Percentiles rank a stretch among this genome's conserved stretches.
phyloP scores from a whole-genome alignment of 306 rosid species.

The Morella rubra region DNA sequence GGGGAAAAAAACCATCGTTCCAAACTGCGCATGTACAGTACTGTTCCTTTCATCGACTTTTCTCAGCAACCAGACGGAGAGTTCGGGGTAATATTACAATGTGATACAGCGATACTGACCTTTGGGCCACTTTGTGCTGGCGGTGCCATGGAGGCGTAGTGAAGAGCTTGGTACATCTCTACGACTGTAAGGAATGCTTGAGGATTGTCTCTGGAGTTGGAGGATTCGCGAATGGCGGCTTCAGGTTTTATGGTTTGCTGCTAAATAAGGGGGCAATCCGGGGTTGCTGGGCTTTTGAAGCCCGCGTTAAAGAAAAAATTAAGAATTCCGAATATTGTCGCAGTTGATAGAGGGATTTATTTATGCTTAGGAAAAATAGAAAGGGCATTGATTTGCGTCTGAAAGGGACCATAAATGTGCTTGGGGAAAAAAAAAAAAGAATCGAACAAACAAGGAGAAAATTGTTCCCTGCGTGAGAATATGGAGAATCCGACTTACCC shows the following conservation, averaged over 20 bases:
- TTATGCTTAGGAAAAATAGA: too few relatives aligned
- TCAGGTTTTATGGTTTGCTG: neutral
- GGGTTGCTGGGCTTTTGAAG: neutral
- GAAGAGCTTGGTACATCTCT: slow-evolving; percentile 44
- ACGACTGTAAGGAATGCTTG: neutral
- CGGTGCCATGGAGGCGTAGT: slow-evolving; percentile 32
- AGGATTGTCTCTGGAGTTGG: neutral
- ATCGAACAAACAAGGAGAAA: too few relatives aligned
- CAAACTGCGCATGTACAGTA: neutral
- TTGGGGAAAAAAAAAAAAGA: too few relatives aligned
- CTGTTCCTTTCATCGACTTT: neutral
- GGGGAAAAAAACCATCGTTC: neutral
- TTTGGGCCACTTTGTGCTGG: slow-evolving; percentile 25
- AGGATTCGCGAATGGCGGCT: neutral
- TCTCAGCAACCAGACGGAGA: neutral
- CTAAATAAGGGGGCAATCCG: too few relatives aligned
- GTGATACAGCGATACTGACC: slow-evolving; percentile 20
- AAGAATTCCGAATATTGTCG: neutral
- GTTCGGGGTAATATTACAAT: neutral
- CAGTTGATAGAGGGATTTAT: too few relatives aligned
- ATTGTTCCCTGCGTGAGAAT: too few relatives aligned
- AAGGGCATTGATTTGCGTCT: too few relatives aligned
- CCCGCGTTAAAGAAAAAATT: neutral
- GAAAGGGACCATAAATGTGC: too few relatives aligned
- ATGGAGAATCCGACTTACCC: too few relatives aligned